Percentiles rank a stretch among this genome's conserved stretches.
Conservation (phyloP, 164 flowering plant species). For the Annona cherimola region DNA sequence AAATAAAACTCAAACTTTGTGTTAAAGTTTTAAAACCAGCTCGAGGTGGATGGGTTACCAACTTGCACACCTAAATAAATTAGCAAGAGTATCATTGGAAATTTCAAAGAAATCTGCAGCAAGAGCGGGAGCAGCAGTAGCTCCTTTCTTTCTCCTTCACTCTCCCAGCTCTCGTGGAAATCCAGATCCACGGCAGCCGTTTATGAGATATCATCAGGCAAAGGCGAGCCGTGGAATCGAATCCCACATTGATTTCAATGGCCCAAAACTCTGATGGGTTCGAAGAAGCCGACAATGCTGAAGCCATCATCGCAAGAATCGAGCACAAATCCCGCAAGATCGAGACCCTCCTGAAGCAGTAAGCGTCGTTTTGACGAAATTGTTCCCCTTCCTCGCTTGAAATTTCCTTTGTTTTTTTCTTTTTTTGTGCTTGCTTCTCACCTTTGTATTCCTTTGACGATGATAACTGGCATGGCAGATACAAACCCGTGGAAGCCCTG, state of each 20-base stretch:
- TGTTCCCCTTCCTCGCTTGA: background rate
- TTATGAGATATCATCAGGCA: background rate
- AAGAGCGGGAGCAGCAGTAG: no score
- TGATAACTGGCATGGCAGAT: slow-evolving; percentile 24
- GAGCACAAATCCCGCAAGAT: slow-evolving; percentile 91
- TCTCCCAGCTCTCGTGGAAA: background rate
- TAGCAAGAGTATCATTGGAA: no score
- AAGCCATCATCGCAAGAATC: slow-evolving; percentile 81
- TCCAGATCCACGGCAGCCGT: background rate
- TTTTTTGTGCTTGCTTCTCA: background rate
- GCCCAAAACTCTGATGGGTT: slow-evolving; percentile 30
- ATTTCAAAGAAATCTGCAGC: no score
- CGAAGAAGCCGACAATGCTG: slow-evolving; percentile 73
- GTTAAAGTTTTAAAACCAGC: no score
- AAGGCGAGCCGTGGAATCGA: slow-evolving; percentile 1
- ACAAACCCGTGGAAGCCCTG: slow-evolving; percentile 84
- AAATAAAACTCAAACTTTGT: no score
- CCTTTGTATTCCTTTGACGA: background rate
- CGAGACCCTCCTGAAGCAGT: slow-evolving; percentile 92
- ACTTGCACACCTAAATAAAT: no score
- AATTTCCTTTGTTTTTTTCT: background rate
- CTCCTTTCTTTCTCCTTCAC: no score
- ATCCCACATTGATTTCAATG: slow-evolving; percentile 15
- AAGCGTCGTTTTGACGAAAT: background rate
- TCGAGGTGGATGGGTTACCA: no score